Conservation (phyloP, 1,139 yeast species). For the Hanseniaspora sp. region DNA sequence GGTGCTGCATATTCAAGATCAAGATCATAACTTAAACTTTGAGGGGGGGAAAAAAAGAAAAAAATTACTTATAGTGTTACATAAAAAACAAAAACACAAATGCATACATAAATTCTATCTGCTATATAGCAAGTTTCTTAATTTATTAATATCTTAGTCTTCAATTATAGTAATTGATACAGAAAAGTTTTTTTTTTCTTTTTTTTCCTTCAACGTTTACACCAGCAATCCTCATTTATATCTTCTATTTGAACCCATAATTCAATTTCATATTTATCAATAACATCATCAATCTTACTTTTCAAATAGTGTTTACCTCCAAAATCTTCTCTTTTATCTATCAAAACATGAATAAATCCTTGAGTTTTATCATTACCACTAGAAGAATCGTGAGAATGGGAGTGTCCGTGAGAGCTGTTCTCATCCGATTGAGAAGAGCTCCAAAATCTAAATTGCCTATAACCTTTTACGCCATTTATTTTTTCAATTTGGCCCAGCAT, state of each 20-base stretch:
- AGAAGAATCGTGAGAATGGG: constrained; percentile 43
- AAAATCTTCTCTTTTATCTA: constrained; percentile 12
- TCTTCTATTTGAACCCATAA: constrained; percentile 53
- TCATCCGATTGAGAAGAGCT: constrained; percentile 9
- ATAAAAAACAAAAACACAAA: background rate
- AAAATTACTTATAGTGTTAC: background rate
- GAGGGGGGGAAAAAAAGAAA: too few relatives aligned
- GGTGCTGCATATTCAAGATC: background rate
- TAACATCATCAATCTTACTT: constrained; percentile 45
- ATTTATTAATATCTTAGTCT: background rate
- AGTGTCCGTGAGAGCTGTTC: constrained; percentile 32
- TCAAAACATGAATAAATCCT: constrained; percentile 12
- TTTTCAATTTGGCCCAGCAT: constrained; percentile 11
- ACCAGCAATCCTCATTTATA: constrained; percentile 52
- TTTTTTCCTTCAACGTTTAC: constrained; percentile 25
- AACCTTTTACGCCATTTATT: constrained; percentile 12
- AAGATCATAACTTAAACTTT: background rate
- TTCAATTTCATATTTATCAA: constrained; percentile 34
- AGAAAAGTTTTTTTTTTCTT: background rate
- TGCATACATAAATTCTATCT: too few relatives aligned
- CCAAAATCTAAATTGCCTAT: constrained; percentile 16
- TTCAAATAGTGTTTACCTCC: constrained; percentile 34
- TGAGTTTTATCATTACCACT: constrained; percentile 56
- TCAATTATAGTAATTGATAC: too few relatives aligned
- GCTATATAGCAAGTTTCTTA: background rate